Evolutionary conservation across 257 asterid genomes (phyloP).

Genomic region (Nicotiana tabacum): DNA sequence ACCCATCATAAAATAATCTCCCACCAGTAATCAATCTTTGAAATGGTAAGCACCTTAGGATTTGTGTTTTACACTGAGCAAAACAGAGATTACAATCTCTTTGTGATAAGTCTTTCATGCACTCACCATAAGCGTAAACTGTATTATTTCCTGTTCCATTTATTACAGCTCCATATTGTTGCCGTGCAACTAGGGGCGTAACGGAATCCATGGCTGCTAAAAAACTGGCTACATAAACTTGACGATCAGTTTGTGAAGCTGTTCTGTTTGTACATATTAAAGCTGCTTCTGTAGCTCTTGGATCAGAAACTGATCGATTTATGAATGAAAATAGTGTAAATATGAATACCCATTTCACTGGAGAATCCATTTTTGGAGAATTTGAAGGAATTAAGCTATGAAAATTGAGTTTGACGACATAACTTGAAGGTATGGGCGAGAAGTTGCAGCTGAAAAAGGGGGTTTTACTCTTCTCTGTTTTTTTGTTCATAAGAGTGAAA

Average conservation of each 20-base stretch:
- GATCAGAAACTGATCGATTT: slow-evolving; percentile 29
- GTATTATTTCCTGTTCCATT: slow-evolving; percentile 49
- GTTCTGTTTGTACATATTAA: slow-evolving; percentile 43
- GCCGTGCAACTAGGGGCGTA: slow-evolving; percentile 24
- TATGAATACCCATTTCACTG: not conserved
- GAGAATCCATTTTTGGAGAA: slow-evolving; percentile 15
- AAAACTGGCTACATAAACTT: slow-evolving; percentile 34
- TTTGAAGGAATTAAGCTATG: not conserved
- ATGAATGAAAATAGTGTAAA: not conserved
- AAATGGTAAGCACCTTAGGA: slow-evolving; percentile 46
- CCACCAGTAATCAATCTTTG: slow-evolving; percentile 45
- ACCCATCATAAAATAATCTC: slow-evolving; percentile 52
- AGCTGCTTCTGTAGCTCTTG: slow-evolving; percentile 55
- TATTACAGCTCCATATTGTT: slow-evolving; percentile 32
- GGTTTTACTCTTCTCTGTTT: not conserved
- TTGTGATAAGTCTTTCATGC: slow-evolving; percentile 60
- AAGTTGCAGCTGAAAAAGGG: not conserved
- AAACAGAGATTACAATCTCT: slow-evolving; percentile 55
- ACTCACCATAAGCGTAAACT: slow-evolving; percentile 58
- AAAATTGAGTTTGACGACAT: not conserved
- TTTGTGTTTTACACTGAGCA: slow-evolving; percentile 49
- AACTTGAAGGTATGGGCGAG: not conserved
- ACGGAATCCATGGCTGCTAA: slow-evolving; percentile 49
- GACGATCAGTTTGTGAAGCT: slow-evolving; percentile 35
- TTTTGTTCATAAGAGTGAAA: not conserved